Percentiles rank a stretch among this genome's conserved stretches.
These are phyloP conservation scores for Komagataella pseudopastoris DNA, from an alignment of 805 yeast species.

Conservation along the genomic window DNA sequence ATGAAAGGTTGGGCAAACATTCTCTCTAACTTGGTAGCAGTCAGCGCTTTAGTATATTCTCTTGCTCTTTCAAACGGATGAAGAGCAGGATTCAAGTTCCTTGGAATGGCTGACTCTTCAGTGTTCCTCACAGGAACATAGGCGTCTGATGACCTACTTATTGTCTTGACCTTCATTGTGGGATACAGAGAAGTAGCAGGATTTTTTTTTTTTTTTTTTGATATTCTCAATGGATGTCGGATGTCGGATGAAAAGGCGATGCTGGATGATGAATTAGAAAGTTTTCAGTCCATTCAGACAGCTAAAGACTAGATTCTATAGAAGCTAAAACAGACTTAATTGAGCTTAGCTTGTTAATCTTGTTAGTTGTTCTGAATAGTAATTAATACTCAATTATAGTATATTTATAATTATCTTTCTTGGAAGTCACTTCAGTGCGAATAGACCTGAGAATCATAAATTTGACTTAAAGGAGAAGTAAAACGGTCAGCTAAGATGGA, in stretches of 20 bases:
- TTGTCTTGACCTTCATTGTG: slow-evolving; percentile 74
- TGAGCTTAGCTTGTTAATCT: too few relatives aligned
- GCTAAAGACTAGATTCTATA: too few relatives aligned
- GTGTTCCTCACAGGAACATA: slow-evolving; percentile 88
- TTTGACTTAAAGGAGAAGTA: too few relatives aligned
- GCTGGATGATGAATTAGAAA: background rate
- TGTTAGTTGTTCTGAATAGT: too few relatives aligned
- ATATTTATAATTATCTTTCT: too few relatives aligned
- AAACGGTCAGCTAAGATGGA: too few relatives aligned
- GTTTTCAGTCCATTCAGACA: background rate
- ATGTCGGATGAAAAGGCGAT: background rate
- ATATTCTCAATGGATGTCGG: background rate
- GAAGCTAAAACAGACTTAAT: too few relatives aligned
- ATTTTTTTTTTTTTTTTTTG: too few relatives aligned
- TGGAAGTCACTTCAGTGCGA: too few relatives aligned
- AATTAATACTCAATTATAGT: too few relatives aligned
- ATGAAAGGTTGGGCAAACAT: slow-evolving; percentile 97
- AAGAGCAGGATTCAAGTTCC: slow-evolving; percentile 84
- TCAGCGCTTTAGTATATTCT: slow-evolving; percentile 88
- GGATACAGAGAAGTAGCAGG: background rate
- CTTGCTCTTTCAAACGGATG: slow-evolving; percentile 97
- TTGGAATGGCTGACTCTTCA: slow-evolving; percentile 75
- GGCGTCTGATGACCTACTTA: slow-evolving; percentile 78
- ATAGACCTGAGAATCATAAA: too few relatives aligned
- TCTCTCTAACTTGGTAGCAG: slow-evolving; percentile 89